Base-by-base conservation (phyloP, 2,329 filamentous ascomycete genomes). In the Diaporthe helianthi region DNA sequence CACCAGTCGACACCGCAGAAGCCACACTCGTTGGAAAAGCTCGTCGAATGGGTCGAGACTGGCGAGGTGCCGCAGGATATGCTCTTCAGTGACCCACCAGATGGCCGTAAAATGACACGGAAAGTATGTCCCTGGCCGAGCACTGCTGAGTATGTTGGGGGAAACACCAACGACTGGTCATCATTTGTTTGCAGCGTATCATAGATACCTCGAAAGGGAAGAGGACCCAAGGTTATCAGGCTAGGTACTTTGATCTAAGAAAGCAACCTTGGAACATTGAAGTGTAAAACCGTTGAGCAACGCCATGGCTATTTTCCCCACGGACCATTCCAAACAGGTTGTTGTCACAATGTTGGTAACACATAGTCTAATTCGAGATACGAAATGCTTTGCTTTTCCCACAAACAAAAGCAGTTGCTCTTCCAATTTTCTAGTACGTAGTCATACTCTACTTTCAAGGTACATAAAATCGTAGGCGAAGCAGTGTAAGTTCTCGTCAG, bases 41-140 rank as follows among this genome's bases (percentile, higher is more conserved):
- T 66, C n/a, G 52, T 67, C 15, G 44, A 33, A 22, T 58, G 65
- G 65, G 29, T 58, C 15, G 65, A 67, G 44, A 67, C 31, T 2
- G 41, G 52, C 1, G 31, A 58, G 4, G 41, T 24, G 5, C 29
- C 65, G 17, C 44, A 31, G 26, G 65, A 67, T 1, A 54, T 67
- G 65, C 52, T 67, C 3, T 58, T 58, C 4, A 55, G 51, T 13
- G 26, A 47, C 19, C 51, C 64, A 12, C 51, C 46, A 1, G 41
- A 54, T 55, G 64, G 64, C 5, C n/a, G 29, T 7, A 49, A 66
- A 4, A n/a, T 54, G 5, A 49, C 51, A 9, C 64, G 64, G 49
- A 66, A 66, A 8, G 38, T 24, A 9, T 66, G 64, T 19, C 51
- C 64, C 33, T 55, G 51, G 47, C 36, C 36, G 22, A 55, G 52